Percentiles rank a stretch among this genome's conserved stretches.
Evolutionary conservation across 1,284 basidiomycete genomes (phyloP).

Genomic region (Erythrobasidium hasegawianum): DNA sequence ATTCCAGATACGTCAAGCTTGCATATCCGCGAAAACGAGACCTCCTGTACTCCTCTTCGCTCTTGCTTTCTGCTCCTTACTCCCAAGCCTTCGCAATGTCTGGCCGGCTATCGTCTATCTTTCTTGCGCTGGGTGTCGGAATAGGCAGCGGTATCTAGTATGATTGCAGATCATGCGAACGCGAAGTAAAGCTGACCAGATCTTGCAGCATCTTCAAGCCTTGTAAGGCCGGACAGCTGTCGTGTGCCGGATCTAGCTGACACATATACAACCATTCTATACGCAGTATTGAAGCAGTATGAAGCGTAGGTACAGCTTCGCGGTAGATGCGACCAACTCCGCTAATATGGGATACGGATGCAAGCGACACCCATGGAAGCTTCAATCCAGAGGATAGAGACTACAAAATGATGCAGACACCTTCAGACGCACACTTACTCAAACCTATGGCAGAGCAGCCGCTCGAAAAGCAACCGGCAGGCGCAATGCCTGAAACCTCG

Average conservation of each 20-base stretch:
- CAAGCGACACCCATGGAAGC: conserved; percentile 26
- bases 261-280: not conserved
- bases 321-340: not conserved
- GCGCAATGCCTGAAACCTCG: too few relatives aligned
- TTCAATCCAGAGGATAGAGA: conserved; percentile 20
- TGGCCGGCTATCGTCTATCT: conserved; percentile 14
- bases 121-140: conserved; percentile 17
- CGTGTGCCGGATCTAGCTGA: not conserved
- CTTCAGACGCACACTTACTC: not conserved
- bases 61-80: too few relatives aligned
- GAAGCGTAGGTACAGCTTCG: not conserved
- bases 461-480: too few relatives aligned
- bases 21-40: too few relatives aligned
- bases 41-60: too few relatives aligned
- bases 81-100: conserved; percentile 10
- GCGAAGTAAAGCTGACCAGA: not conserved
- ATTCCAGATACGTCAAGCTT: not conserved
- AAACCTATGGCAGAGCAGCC: too few relatives aligned
- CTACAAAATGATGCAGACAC: conserved; percentile 2
- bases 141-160: conserved; percentile 27
- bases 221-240: not conserved
- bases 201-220: conserved; percentile 29
- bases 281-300: conserved; percentile 25
- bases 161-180: not conserved
- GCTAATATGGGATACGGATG: not conserved